These are phyloP conservation scores for Saprolegnia parasitica DNA, from an alignment of 352 stramenopile species.

Conservation along the genomic window DNA sequence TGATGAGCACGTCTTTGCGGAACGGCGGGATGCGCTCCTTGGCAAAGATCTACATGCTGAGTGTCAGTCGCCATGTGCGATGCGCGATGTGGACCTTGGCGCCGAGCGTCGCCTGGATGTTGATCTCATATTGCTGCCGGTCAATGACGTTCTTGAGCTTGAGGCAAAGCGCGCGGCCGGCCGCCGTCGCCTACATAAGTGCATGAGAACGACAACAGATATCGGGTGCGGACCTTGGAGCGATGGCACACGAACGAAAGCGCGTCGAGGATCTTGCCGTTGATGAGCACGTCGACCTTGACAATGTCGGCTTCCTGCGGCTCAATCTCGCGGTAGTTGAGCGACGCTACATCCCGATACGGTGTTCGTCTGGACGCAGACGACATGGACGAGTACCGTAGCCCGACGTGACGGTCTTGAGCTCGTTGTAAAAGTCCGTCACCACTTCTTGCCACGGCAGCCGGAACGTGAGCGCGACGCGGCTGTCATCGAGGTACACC, in stretches of 20 bases:
- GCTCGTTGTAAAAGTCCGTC: constrained; percentile 98
- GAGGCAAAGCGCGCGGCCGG: constrained; percentile 87
- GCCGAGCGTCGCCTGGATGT: constrained; percentile 96
- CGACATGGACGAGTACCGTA: constrained; percentile 69
- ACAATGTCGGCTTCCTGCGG: constrained; percentile 90
- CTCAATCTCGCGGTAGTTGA: constrained; percentile 94
- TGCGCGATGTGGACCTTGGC: constrained; percentile 49
- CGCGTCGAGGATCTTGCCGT: constrained; percentile 93
- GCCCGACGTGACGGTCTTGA: constrained; percentile 94
- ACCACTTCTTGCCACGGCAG: constrained; percentile 99
- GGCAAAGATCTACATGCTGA: constrained; percentile 88
- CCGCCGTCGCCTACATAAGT: constrained; percentile 38
- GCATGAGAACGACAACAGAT: not conserved
- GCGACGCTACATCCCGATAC: constrained; percentile 45
- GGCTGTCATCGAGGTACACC: constrained; percentile 92
- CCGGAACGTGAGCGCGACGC: constrained; percentile 90
- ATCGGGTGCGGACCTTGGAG: constrained; percentile 56
- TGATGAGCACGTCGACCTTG: constrained; percentile 94
- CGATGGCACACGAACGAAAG: constrained; percentile 96
- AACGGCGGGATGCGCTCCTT: constrained; percentile 95
- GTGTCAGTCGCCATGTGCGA: not conserved
- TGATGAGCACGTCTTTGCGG: constrained; percentile 95
- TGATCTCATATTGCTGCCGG: constrained; percentile 98
- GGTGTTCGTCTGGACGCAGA: not conserved
- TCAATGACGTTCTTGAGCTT: constrained; percentile 96